These are phyloP conservation scores for Verticillium dahliae DNA, from an alignment of 2,329 filamentous ascomycete genomes.

Conservation along the genomic window DNA sequence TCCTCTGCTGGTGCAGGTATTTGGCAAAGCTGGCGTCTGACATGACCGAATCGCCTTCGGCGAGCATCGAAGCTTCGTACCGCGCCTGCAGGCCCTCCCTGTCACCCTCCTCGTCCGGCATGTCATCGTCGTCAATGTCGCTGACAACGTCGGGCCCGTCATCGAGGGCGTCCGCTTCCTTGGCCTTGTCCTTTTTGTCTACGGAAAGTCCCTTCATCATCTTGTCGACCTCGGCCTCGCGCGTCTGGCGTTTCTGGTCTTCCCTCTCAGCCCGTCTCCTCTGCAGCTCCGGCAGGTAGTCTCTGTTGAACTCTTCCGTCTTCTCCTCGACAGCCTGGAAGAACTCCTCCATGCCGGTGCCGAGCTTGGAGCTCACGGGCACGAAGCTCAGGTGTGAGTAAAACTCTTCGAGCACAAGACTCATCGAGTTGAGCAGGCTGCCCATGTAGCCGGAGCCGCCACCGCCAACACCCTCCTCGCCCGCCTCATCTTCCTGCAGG, in stretches of 20 bases:
- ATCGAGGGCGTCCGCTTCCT: conserved; percentile 30
- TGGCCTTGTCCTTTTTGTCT: conserved; percentile 18
- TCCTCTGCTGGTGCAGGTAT: conserved; percentile 36
- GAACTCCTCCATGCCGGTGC: conserved; percentile 86
- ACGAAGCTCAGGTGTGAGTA: conserved; percentile 92
- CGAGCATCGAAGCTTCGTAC: conserved; percentile 69
- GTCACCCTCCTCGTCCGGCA: conserved; percentile 52
- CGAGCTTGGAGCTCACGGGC: conserved; percentile 87
- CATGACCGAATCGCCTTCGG: conserved; percentile 43
- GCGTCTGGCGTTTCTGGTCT: conserved; percentile 60
- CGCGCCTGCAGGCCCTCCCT: conserved; percentile 64
- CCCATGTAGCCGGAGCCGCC: conserved; percentile 94
- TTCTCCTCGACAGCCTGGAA: conserved; percentile 86
- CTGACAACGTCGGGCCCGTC: conserved; percentile 41
- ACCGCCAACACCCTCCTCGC: conserved; percentile 63
- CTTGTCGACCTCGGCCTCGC: conserved; percentile 79
- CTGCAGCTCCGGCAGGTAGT: conserved; percentile 91
- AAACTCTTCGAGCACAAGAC: conserved; percentile 93
- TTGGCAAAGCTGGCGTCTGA: conserved; percentile 58
- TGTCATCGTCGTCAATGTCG: conserved; percentile 51
- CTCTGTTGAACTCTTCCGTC: conserved; percentile 76
- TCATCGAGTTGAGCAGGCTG: conserved; percentile 94
- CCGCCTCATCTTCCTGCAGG: conserved; percentile 70
- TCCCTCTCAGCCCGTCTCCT: conserved; percentile 69
- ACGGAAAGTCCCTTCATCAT: conserved; percentile 89